Conservation (phyloP, 2,329 filamentous ascomycete species). For the Microsporum audouinii region DNA sequence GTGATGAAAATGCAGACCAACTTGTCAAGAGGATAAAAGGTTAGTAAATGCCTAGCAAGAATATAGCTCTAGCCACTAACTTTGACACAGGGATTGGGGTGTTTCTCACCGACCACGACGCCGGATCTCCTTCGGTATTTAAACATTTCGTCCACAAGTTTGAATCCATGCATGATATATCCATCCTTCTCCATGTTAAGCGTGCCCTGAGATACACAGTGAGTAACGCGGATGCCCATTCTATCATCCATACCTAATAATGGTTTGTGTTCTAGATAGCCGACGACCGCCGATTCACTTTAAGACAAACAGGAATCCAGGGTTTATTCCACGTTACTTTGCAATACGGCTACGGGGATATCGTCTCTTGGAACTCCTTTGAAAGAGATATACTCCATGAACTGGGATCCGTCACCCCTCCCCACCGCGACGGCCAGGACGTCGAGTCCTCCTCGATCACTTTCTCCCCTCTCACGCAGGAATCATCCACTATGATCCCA, state of each 20-base stretch:
- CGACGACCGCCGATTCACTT: constrained; percentile 40
- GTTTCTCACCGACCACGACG: constrained; percentile 67
- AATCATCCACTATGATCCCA: background rate
- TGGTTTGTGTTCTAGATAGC: constrained; percentile 49
- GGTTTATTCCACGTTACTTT: constrained; percentile 12
- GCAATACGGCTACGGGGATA: constrained; percentile 13
- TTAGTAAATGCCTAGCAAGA: constrained; percentile 23
- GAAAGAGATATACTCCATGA: constrained; percentile 11
- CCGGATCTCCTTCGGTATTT: constrained; percentile 54
- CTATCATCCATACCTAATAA: background rate
- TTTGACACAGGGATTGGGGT: constrained; percentile 48
- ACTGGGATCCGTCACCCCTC: constrained; percentile 1
- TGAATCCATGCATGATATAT: constrained; percentile 52
- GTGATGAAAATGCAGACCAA: constrained; percentile 10
- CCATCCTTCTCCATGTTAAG: constrained; percentile 62
- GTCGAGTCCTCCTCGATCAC: constrained; percentile 10
- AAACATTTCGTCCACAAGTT: constrained; percentile 64
- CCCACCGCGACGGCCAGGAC: background rate
- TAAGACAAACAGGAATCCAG: constrained; percentile 18
- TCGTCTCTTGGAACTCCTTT: constrained; percentile 10
- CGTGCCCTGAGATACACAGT: constrained; percentile 11
- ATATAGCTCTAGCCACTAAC: constrained; percentile 36
- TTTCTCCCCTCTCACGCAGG: constrained; percentile 14
- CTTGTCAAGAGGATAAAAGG: constrained; percentile 14
- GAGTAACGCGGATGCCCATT: background rate